A percentile compares a stretch with the other conserved stretches of the same genome.
Conservation (phyloP, 2,329 filamentous ascomycete genomes). For the Aspergillus pseudotamarii region DNA sequence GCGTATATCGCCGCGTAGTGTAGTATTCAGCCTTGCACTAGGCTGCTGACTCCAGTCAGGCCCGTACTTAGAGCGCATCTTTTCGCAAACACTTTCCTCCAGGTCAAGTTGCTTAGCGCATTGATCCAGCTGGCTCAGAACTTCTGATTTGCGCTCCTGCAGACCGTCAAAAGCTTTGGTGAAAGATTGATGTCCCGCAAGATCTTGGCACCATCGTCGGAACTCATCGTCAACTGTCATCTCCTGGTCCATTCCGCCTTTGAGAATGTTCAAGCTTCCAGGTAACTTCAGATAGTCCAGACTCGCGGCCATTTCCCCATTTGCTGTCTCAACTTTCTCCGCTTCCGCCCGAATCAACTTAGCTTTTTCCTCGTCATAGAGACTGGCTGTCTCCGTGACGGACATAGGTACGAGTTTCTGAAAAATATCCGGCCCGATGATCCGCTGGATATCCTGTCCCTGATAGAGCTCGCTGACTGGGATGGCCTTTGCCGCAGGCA, state of each 20-base stretch:
- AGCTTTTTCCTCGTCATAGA: slow-evolving; percentile 98
- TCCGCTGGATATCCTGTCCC: slow-evolving; percentile 93
- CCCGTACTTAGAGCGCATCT: slow-evolving; percentile 98
- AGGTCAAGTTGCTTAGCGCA: slow-evolving; percentile 89
- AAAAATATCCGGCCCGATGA: slow-evolving; percentile 96
- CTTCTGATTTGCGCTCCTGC: slow-evolving; percentile 73
- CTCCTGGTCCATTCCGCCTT: slow-evolving; percentile 90
- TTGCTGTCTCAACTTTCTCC: slow-evolving; percentile 88
- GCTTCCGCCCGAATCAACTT: slow-evolving; percentile 92
- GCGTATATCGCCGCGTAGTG: slow-evolving; percentile 80
- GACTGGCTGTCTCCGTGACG: slow-evolving; percentile 92
- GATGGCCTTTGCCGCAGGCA: slow-evolving; percentile 94
- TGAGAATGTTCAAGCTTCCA: slow-evolving; percentile 84
- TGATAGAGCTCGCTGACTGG: slow-evolving; percentile 96
- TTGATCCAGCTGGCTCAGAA: slow-evolving; percentile 72
- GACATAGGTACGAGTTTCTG: slow-evolving; percentile 94
- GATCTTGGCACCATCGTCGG: slow-evolving; percentile 87
- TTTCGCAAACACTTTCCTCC: slow-evolving; percentile 97
- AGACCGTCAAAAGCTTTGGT: slow-evolving; percentile 76
- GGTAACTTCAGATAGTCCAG: slow-evolving; percentile 91
- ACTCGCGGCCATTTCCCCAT: slow-evolving; percentile 93
- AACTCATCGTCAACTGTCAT: slow-evolving; percentile 89
- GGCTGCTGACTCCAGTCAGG: slow-evolving; percentile 96
- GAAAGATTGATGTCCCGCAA: slow-evolving; percentile 83
- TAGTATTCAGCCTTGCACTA: slow-evolving; percentile 84